Evolutionary conservation across 106 monocot species (phyloP).

Genomic region (Hemerocallis citrina): DNA sequence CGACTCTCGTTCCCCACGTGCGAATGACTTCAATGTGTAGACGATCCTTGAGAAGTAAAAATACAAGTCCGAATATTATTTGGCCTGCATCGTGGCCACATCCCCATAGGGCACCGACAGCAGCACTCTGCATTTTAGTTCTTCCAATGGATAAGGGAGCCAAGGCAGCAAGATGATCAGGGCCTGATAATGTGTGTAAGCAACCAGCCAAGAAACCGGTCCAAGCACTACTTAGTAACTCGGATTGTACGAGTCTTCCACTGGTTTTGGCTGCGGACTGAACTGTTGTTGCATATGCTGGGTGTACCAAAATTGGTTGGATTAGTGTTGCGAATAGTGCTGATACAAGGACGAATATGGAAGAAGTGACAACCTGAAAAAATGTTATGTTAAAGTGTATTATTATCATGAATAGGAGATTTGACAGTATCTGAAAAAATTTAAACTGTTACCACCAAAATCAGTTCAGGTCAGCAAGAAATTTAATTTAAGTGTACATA

Average conservation of each 20-base stretch:
- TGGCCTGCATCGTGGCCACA: constrained; percentile 98
- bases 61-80: constrained; percentile 79
- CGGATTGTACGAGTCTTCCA: constrained; percentile 38
- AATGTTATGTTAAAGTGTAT: no score
- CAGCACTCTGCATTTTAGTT: constrained; percentile 72
- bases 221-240: constrained; percentile 80
- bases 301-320: constrained; percentile 21
- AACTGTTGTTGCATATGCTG: constrained; percentile 30
- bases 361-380: constrained; percentile 26
- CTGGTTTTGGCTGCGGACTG: constrained; percentile 20
- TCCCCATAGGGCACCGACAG: constrained; percentile 94
- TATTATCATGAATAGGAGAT: no score
- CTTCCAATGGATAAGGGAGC: constrained; percentile 91
- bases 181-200: constrained; percentile 90
- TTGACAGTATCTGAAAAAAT: no score
- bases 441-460: no score
- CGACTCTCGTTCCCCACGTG: constrained; percentile 86
- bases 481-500: no score
- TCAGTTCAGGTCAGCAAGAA: no score
- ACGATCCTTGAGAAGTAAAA: constrained; percentile 86
- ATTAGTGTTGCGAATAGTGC: constrained; percentile 12
- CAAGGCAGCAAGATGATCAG: constrained; percentile 91
- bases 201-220: constrained; percentile 92
- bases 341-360: constrained; percentile 18
- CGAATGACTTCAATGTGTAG: constrained; percentile 79